Percentiles rank a stretch among this genome's conserved stretches.
Evolutionary conservation across 192 early-diverging fungal genomes (phyloP).

Genomic region (Coemansia sp.): DNA sequence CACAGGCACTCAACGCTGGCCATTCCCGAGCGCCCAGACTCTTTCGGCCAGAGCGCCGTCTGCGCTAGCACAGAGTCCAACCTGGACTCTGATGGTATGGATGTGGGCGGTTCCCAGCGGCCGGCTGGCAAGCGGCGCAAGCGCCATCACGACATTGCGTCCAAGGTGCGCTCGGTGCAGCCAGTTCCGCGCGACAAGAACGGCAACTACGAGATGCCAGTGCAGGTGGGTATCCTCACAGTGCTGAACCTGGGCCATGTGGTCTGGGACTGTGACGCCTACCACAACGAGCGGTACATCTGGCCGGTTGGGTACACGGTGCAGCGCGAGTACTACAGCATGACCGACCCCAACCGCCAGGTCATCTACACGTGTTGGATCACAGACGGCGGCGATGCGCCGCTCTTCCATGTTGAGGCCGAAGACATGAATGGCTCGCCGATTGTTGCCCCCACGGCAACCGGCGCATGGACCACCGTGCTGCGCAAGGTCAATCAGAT

Average conservation of each 20-base stretch:
- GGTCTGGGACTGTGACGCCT: conserved; percentile 68
- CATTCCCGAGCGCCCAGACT: too few species aligned
- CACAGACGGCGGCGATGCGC: conserved; percentile 72
- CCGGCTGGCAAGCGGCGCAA: conserved; percentile 30
- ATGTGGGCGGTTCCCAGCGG: background rate
- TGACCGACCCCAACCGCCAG: conserved; percentile 57
- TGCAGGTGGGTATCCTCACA: conserved; percentile 75
- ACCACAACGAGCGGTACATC: conserved; percentile 89
- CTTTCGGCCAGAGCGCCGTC: too few species aligned
- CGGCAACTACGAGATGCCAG: conserved; percentile 72
- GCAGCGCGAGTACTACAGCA: conserved; percentile 66
- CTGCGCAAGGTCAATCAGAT: conserved; percentile 76
- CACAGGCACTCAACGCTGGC: too few species aligned
- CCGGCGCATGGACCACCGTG: conserved; percentile 86
- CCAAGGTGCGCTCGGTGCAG: conserved; percentile 41
- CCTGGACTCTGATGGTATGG: background rate
- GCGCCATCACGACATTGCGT: conserved; percentile 40
- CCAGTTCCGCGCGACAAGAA: conserved; percentile 52
- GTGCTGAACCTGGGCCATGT: conserved; percentile 70
- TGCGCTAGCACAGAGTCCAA: too few species aligned
- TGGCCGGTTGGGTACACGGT: conserved; percentile 87
- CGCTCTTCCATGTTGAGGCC: conserved; percentile 76
- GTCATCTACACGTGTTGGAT: conserved; percentile 67
- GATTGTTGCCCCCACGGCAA: conserved; percentile 72
- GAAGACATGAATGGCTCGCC: conserved; percentile 69